Percentiles rank a stretch among this genome's conserved stretches.
phyloP scores from a whole-genome alignment of 306 rosid genomes.

The Dryas alaskensis region DNA sequence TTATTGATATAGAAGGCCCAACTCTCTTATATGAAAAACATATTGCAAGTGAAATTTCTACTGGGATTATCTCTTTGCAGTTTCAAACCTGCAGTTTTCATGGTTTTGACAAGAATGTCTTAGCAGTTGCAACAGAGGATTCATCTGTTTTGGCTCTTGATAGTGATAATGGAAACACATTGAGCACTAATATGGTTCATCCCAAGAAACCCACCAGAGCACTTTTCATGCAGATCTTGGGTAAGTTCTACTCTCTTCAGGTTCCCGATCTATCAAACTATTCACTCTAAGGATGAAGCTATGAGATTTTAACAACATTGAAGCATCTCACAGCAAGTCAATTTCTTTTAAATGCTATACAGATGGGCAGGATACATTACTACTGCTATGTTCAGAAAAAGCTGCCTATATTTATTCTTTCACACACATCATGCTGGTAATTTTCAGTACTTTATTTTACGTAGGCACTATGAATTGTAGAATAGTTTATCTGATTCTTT shows the following conservation, averaged over 20 bases:
- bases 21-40: conserved; percentile 61
- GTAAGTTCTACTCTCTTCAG: conserved; percentile 42
- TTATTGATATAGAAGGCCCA: conserved; percentile 62
- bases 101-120: conserved; percentile 69
- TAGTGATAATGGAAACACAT: conserved; percentile 59
- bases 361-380: conserved; percentile 51
- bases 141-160: conserved; percentile 75
- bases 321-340: conserved; percentile 22
- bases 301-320: conserved; percentile 18
- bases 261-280: background rate
- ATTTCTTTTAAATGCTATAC: conserved; percentile 8
- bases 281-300: background rate
- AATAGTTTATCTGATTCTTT: conserved; percentile 17
- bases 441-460: conserved; percentile 7
- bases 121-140: conserved; percentile 71
- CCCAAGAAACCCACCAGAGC: conserved; percentile 88
- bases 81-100: conserved; percentile 58
- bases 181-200: conserved; percentile 50
- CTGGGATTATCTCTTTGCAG: conserved; percentile 68
- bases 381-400: conserved; percentile 81
- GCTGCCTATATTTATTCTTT: conserved; percentile 77
- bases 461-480: conserved; percentile 5
- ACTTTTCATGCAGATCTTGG: conserved; percentile 66
- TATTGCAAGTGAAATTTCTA: conserved; percentile 62
- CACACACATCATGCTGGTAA: conserved; percentile 67